Evolutionary conservation across 495 filamentous ascomycete genomes (phyloP).

Genomic region (Penicillium tannophilum): DNA sequence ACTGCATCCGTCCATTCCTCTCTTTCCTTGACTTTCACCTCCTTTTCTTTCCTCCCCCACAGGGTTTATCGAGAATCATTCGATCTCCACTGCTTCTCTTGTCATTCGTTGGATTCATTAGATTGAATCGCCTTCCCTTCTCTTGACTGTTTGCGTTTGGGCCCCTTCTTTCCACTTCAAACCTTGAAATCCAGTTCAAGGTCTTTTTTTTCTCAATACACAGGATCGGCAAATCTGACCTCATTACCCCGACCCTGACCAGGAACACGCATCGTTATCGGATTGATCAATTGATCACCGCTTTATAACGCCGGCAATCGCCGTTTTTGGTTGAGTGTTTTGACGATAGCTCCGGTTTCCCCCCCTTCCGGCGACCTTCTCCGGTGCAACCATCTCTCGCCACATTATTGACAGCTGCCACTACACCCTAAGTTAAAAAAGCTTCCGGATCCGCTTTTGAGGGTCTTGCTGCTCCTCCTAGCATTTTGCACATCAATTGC

Average conservation of each 20-base stretch:
- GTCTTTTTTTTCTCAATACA: background rate
- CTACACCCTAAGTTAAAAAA: constrained; percentile 1
- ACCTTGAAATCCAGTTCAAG: background rate
- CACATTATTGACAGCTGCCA: constrained; percentile 31
- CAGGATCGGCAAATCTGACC: constrained; percentile 24
- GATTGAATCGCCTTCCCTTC: background rate
- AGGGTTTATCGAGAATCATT: constrained; percentile 2
- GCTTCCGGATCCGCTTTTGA: background rate
- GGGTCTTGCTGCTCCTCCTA: constrained; percentile 4
- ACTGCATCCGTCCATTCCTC: constrained; percentile 31
- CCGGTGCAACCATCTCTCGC: constrained; percentile 27
- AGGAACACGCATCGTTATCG: background rate
- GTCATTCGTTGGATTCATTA: background rate
- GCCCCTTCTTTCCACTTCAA: background rate
- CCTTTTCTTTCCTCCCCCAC: constrained; percentile 10
- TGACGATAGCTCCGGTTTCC: constrained; percentile 4
- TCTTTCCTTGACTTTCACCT: constrained; percentile 10
- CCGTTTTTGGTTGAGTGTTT: background rate
- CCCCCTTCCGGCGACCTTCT: constrained; percentile 28
- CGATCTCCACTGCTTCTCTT: background rate
- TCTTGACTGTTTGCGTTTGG: constrained; percentile 1
- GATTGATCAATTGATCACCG: constrained; percentile 1
- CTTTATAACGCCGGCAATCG: background rate
- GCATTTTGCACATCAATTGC: constrained; percentile 20
- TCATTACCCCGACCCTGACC: constrained; percentile 8